Percentiles rank a stretch among this genome's conserved stretches.
Evolutionary conservation across 2,329 filamentous ascomycete species (phyloP).

Genomic region (Pseudomassariella vexata): DNA sequence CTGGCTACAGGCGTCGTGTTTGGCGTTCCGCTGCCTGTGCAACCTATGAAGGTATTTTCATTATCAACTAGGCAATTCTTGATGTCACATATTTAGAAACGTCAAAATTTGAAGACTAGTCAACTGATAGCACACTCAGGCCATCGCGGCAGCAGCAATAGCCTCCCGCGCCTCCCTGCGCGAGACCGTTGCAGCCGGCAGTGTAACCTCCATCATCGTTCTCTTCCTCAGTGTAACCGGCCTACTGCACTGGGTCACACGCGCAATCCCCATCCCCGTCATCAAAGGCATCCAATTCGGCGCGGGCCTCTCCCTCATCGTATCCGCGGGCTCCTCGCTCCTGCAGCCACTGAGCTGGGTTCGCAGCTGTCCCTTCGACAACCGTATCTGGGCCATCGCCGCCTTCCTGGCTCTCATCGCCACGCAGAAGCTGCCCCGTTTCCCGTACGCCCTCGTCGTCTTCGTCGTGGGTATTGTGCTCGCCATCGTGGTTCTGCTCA

Average conservation of each 20-base stretch:
- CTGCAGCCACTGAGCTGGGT: slow-evolving; percentile 66
- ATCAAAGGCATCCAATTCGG: slow-evolving; percentile 95
- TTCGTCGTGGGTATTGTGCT: slow-evolving; percentile 65
- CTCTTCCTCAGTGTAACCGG: slow-evolving; percentile 75
- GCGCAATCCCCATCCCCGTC: slow-evolving; percentile 75
- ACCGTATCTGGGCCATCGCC: slow-evolving; percentile 68
- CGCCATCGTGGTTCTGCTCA: slow-evolving; percentile 42
- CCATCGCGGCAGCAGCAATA: slow-evolving; percentile 88
- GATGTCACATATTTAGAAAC: too few species aligned
- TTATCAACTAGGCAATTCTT: neutral
- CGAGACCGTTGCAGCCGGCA: slow-evolving; percentile 75
- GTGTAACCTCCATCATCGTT: slow-evolving; percentile 70
- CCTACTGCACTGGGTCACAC: slow-evolving; percentile 66
- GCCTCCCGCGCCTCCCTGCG: slow-evolving; percentile 58
- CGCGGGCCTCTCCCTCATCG: slow-evolving; percentile 75
- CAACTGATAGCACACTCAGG: too few species aligned
- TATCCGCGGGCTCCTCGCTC: slow-evolving; percentile 68
- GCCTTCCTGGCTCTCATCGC: slow-evolving; percentile 67
- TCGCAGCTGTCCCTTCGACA: slow-evolving; percentile 63
- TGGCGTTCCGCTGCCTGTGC: slow-evolving; percentile 84
- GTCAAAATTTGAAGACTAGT: too few species aligned
- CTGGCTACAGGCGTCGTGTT: slow-evolving; percentile 76
- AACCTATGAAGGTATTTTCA: slow-evolving; percentile 64
- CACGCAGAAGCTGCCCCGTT: slow-evolving; percentile 56
- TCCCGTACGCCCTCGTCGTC: slow-evolving; percentile 74